Base-by-base conservation (phyloP, 306 rosid genomes). In the Morella rubra region DNA sequence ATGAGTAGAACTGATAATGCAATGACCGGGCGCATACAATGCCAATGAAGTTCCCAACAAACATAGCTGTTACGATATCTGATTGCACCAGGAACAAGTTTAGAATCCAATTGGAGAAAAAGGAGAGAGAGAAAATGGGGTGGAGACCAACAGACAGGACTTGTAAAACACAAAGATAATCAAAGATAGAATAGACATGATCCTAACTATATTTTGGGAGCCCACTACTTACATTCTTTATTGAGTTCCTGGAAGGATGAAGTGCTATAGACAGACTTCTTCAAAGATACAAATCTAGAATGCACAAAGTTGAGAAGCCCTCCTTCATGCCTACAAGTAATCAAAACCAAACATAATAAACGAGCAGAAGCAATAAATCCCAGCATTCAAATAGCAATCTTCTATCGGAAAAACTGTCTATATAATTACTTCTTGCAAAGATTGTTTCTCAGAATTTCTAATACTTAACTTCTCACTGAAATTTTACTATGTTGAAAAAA, bases 1-100 rank as follows among this genome's bases (percentile, higher is more conserved):
- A 96, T 6, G 91, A 89, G 86, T 91, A 91, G 83, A 96, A 96
- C 81, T 96, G 99, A 89, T 96, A 96, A 77, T 92, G 98, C 88
- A 96, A 81, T 0, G 98, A 91, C 72, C 98, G 90, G 42, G 99
- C 99, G 76, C 98, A 96, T 56, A 91, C 8, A 79, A 92, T 86
- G 73, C 99, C 98, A 13, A 96, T 86, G 96, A 96, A 92, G 82
- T 96, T 96, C 77, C 98, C 97, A 24, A 91, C 87, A 56, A 92
- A 88, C 97, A 96, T 89, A 24, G 93, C 89, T 13, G 98, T 92
- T 81, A 91, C 93, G 71, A 92, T 86, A 92, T 96, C 99, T 89
- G 91, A 78, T 74, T 58, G 11, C 15, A 85, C 9, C 46, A 45
- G 42, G 73, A 62, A 22, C 77, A 69, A 49, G n/a, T 13, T 87